Base-by-base conservation (phyloP, 1,139 yeast genomes). In the Blastobotrys raffinosifermentans region DNA sequence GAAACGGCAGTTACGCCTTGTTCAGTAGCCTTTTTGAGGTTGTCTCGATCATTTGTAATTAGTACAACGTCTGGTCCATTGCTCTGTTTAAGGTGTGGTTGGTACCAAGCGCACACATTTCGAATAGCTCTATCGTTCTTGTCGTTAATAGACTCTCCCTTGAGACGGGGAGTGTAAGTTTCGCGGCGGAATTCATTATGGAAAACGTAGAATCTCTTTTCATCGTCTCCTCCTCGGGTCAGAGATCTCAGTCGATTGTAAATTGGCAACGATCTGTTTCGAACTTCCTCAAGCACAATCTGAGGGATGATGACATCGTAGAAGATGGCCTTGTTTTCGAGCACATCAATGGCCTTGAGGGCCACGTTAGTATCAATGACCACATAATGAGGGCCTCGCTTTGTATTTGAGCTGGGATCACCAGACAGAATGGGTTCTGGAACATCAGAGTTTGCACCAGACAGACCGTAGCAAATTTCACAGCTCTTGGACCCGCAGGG, bases 231-330 rank as follows among this genome's bases (percentile, higher is more conserved):
- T 25, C 62, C 58, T 51, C 77, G 79, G 13, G 86, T 79, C 31
- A 93, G 66, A 4, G 83, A 75, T 52, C 97, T 72, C 37, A 91
- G 63, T 54, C 98, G 72, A 51, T 83, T 80, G 57, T 89, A 93
- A 19, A 89, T 80, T 2, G 98, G 96, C 53, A 80, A 75, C 31
- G 95, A 84, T 54, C 83, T 71, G 57, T 86, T 87, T 47, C 87
- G 75, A 14, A 89, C 96, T 60, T 93, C 97, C 52, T 93, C 97
- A 31, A 93, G 68, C 1, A 86, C 97, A 2, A 94, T 82, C 59
- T 93, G 98, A 2, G 97, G 96, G 11, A 93, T 66, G 39, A 93
- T 80, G 16, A 89, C 95, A 63, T 93, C 97, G 54, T 73, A 80
- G 55, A 93, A 86, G 40, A 85, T 80, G 32, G 75, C 72, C 26